Conservation (phyloP, 1,139 yeast genomes). For the Groenewaldozyma auringiensis region DNA sequence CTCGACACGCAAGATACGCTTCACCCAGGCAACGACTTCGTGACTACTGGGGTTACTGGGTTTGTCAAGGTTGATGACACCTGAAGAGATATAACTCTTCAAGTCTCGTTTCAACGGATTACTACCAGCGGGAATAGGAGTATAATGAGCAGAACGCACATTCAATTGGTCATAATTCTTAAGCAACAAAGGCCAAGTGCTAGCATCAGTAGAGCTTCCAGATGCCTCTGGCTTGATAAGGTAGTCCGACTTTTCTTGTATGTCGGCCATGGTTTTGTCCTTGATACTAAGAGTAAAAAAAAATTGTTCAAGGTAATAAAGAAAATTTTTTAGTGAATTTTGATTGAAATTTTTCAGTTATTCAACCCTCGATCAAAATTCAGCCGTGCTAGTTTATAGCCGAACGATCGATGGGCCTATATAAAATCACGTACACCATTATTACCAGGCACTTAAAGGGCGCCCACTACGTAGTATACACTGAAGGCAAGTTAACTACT, state of each 20-base stretch:
- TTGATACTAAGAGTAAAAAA: no score
- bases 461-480: no score
- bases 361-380: no score
- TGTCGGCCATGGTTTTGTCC: slow-evolving; percentile 18
- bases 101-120: slow-evolving; percentile 92
- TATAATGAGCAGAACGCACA: slow-evolving; percentile 93
- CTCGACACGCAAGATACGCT: slow-evolving; percentile 88
- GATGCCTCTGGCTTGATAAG: slow-evolving; percentile 85
- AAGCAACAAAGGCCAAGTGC: slow-evolving; percentile 91
- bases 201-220: slow-evolving; percentile 69
- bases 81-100: slow-evolving; percentile 81
- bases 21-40: slow-evolving; percentile 99
- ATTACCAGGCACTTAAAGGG: no score
- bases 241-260: slow-evolving; percentile 30
- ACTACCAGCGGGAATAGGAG: slow-evolving; percentile 93
- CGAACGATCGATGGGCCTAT: no score
- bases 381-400: no score
- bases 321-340: no score
- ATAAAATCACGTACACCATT: no score
- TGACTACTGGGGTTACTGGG: slow-evolving; percentile 97
- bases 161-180: slow-evolving; percentile 90
- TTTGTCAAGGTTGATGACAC: slow-evolving; percentile 94
- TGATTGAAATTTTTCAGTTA: no score
- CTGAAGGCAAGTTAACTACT: no score
- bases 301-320: not conserved